phyloP scores from a whole-genome alignment of 176 grass and related monocot species.

The Leersia perrieri region DNA sequence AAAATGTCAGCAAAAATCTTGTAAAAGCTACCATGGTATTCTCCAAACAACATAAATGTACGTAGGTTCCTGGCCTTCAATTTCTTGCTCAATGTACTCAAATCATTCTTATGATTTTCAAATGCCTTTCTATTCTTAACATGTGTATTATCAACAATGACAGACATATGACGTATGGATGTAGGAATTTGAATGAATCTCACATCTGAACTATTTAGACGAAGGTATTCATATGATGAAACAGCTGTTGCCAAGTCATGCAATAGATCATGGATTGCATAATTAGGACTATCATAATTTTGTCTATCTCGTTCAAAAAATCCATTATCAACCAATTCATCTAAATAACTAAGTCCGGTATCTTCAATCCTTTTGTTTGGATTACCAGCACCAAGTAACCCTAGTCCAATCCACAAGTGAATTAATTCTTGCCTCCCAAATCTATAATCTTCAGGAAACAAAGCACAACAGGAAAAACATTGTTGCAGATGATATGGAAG shows the following conservation, averaged over 20 bases:
- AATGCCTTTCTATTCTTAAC: not conserved
- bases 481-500: constrained; percentile 32
- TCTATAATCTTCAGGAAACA: constrained; percentile 38
- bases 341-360: not conserved
- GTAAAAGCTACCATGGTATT: not conserved
- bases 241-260: constrained; percentile 19
- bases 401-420: constrained; percentile 32
- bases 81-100: not conserved
- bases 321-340: not conserved
- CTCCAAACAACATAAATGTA: constrained; percentile 21
- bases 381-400: not conserved
- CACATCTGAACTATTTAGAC: not conserved
- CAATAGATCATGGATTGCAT: constrained; percentile 25
- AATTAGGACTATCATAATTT: not conserved
- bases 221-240: constrained; percentile 24
- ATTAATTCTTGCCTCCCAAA: not conserved
- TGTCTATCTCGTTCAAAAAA: not conserved
- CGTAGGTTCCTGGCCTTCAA: constrained; percentile 3
- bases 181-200: not conserved
- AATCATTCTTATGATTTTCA: not conserved
- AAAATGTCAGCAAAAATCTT: not conserved
- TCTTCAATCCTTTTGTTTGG: not conserved
- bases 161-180: constrained; percentile 25
- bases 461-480: constrained; percentile 25
- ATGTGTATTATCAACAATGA: not conserved